Base-by-base conservation (phyloP, 768 basidiomycete genomes). In the Cytidiella melzeri region DNA sequence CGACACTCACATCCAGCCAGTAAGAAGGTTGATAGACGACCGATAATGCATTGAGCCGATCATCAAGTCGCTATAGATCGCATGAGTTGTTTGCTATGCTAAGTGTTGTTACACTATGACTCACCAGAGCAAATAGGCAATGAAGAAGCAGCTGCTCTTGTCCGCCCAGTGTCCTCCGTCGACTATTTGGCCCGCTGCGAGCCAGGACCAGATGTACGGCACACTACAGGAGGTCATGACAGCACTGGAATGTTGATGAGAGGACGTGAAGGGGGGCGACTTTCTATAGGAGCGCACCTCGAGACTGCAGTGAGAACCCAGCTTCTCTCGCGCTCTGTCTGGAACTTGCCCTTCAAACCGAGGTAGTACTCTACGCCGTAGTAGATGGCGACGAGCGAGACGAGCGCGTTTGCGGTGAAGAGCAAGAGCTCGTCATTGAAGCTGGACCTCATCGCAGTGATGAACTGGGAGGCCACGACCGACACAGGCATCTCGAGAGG, bases 1-100 rank as follows among this genome's bases (percentile, higher is more conserved):
- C 21, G 15, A 20, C 1, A 52, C 51, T 41, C n/a, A 52, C 51
- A 52, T 43, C 51, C 51, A 52, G 19, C 51, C 51, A 1, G 51
- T 47, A 9, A 52, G 28, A 25, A 52, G 40, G 7, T 38, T 41
- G 3, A 52, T 52, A 1, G 51, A 47, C 13, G 9, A 1, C 9
- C 45, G 45, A 24, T 52, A 52, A 19, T 52, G 51, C n/a, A 52
- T 34, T 9, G 40, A 30, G 6, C 51, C 51, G 15, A 52, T n/a
- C 10, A 37, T 27, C 18, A 52, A 41, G 41, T 52, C 51, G 19
- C 51, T 52, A 45, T 1, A 21, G 1, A 15, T 34, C n/a, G n/a
- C n/a, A n/a, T n/a, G n/a, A n/a, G n/a, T n/a, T n/a, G n/a, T n/a
- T n/a, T n/a, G n/a, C n/a, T n/a, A n/a, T n/a, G n/a, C n/a, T n/a